Base-by-base conservation (phyloP, 768 basidiomycete species). In the Boletellus emodensis region DNA sequence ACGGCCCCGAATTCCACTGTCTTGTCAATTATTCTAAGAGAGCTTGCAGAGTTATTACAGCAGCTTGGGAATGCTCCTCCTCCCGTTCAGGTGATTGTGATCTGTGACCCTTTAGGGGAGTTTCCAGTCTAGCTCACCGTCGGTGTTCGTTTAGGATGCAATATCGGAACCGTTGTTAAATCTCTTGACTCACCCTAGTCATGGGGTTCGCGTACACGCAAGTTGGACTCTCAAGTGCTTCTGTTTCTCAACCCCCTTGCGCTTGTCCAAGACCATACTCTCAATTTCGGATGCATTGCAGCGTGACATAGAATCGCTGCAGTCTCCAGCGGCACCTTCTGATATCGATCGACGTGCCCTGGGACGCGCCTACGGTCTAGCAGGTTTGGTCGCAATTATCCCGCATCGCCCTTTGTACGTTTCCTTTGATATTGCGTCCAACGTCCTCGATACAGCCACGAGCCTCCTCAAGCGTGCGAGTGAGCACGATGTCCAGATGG, bases 11-110 rank as follows among this genome's bases (percentile, higher is more conserved):
- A 70, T 33, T 78, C 87, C 6, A 64, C 81, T 1, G 80, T 89
- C 1, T 73, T 97, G 6, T 78, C 83, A 2, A 76, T 94, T 28
- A 84, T 82, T 6, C 72, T 97, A 18, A 77, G 84, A 46, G 94
- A 98, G 66, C 84, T 92, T 18, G 85, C 91, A 1, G 90, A 88
- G 1, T 70, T 98, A 15, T 68, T 98, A 14, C 86, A 87, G 51
- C 90, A 93, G 58, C 79, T 97, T 24, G 95, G 95, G 0, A 96
- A 93, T 66, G 89, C 94, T 0, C 93, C 94, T 4, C 83, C 87
- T 44, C 86, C 87, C 3, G 87, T 96, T 3, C 90, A 93, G 77
- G 87, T 83, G 54, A 48, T 72, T 58, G 37, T 12, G 30, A 46
- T 37, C 3, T 22, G 8, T 41, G 13, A 4, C 15, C 18, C 11